These are phyloP conservation scores for Phlebiopsis gigantea DNA, from an alignment of 768 basidiomycete genomes.

Conservation along the genomic window DNA sequence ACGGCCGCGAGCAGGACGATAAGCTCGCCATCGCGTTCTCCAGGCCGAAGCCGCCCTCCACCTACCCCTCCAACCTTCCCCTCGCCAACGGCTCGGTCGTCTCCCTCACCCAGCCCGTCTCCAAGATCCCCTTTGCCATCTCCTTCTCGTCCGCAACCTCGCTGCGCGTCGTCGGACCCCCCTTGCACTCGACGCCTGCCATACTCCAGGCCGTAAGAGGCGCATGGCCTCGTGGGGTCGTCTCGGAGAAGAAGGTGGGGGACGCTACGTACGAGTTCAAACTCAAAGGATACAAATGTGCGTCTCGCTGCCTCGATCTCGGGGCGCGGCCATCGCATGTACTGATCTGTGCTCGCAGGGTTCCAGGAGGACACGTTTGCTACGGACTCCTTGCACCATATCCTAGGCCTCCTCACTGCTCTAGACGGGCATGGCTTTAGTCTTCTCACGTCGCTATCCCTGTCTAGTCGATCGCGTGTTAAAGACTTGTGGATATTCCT, in stretches of 20 bases:
- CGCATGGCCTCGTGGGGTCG: slow-evolving; percentile 77
- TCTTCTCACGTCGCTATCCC: slow-evolving; percentile 64
- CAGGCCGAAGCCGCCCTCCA: slow-evolving; percentile 33
- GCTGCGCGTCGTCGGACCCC: slow-evolving; percentile 69
- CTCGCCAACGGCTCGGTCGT: slow-evolving; percentile 31
- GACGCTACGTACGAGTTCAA: slow-evolving; percentile 75
- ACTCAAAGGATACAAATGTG: slow-evolving; percentile 77
- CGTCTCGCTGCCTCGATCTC: slow-evolving; percentile 17
- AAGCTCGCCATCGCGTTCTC: slow-evolving; percentile 69
- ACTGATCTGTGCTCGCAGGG: slow-evolving; percentile 39
- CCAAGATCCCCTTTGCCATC: slow-evolving; percentile 52
- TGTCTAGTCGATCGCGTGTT: slow-evolving; percentile 63
- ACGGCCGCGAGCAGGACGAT: slow-evolving; percentile 73
- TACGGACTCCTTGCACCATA: slow-evolving; percentile 66
- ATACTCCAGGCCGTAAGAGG: slow-evolving; percentile 74
- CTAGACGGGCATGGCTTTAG: slow-evolving; percentile 66
- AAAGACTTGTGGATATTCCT: slow-evolving; percentile 80
- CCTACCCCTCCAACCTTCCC: slow-evolving; percentile 23
- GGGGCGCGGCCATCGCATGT: slow-evolving; percentile 8
- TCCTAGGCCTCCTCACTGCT: slow-evolving; percentile 59
- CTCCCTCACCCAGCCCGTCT: slow-evolving; percentile 18
- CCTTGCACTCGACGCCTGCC: slow-evolving; percentile 74
- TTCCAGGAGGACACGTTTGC: slow-evolving; percentile 76
- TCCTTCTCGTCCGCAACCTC: slow-evolving; percentile 65
- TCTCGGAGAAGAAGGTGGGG: slow-evolving; percentile 71